These are phyloP conservation scores for Tolypocladium inflatum DNA, from an alignment of 2,329 filamentous ascomycete species.

Conservation along the genomic window DNA sequence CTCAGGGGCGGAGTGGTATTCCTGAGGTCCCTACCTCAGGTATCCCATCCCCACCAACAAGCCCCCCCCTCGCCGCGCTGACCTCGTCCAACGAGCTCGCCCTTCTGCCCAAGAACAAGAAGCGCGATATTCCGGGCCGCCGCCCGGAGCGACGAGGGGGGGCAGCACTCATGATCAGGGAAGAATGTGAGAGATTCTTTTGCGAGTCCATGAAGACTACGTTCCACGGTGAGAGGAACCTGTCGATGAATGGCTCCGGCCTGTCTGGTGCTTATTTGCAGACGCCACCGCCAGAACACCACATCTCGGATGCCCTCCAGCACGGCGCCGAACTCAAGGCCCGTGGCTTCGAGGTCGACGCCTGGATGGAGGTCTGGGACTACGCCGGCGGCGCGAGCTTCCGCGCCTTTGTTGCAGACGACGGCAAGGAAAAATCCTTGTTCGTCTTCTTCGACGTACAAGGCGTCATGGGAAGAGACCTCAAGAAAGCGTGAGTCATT, in stretches of 20 bases:
- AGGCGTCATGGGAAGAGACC: slow-evolving; percentile 60
- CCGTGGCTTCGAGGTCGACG: slow-evolving; percentile 32
- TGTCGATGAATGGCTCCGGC: slow-evolving; percentile 69
- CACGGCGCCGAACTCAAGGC: slow-evolving; percentile 15
- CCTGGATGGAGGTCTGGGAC: slow-evolving; percentile 76
- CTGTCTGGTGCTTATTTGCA: slow-evolving; percentile 63
- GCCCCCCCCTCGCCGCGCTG: slow-evolving; percentile 77
- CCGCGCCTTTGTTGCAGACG: slow-evolving; percentile 71
- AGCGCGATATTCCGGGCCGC: slow-evolving; percentile 30
- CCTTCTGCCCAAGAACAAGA: slow-evolving; percentile 47
- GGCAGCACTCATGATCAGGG: slow-evolving; percentile 93
- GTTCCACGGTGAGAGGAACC: slow-evolving; percentile 92
- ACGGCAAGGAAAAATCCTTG: slow-evolving; percentile 60
- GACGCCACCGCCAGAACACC: slow-evolving; percentile 44
- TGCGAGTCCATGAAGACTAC: slow-evolving; percentile 88
- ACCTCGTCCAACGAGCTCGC: slow-evolving; percentile 59
- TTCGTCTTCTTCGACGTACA: slow-evolving; percentile 79
- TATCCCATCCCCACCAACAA: slow-evolving; percentile 75
- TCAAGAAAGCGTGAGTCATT: slow-evolving; percentile 73
- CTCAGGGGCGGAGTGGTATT: slow-evolving; percentile 80
- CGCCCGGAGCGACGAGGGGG: slow-evolving; percentile 60
- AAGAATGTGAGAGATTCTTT: slow-evolving; percentile 99
- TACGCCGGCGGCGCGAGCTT: slow-evolving; percentile 78
- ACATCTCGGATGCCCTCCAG: slow-evolving; percentile 26
- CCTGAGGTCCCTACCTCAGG: slow-evolving; percentile 85